A percentile compares a stretch with the other conserved stretches of the same genome.
These are phyloP conservation scores for Globisporangium splendens DNA, from an alignment of 352 stramenopile genomes.

Conservation along the genomic window DNA sequence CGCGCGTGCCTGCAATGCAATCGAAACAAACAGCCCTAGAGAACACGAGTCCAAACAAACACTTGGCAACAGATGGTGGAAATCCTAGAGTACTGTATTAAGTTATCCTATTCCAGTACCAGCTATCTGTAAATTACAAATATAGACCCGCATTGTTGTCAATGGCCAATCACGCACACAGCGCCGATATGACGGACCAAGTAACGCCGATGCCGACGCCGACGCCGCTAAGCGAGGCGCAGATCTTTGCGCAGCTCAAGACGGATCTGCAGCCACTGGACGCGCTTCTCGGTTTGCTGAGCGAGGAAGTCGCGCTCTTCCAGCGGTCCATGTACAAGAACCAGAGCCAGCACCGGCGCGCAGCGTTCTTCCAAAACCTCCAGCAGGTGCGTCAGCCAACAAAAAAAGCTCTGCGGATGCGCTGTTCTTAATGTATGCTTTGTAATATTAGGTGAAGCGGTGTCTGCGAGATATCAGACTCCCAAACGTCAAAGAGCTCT, in stretches of 20 bases:
- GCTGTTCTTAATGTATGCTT: too few species aligned
- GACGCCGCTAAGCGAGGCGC: conserved; percentile 12
- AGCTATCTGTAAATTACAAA: too few species aligned
- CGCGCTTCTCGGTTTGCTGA: conserved; percentile 31
- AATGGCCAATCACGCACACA: conserved; percentile 1
- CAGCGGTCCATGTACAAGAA: conserved; percentile 88
- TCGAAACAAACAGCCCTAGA: too few species aligned
- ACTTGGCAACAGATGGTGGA: too few species aligned
- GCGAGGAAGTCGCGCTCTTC: conserved; percentile 62
- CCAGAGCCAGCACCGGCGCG: conserved; percentile 80
- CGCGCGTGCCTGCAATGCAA: too few species aligned
- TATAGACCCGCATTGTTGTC: too few species aligned
- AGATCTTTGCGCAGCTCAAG: conserved; percentile 32
- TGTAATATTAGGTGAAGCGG: conserved; percentile 53
- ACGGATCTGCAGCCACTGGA: conserved; percentile 34
- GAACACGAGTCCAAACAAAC: too few species aligned
- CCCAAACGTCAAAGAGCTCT: conserved; percentile 28
- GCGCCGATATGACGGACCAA: conserved; percentile 15
- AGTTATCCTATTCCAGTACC: too few species aligned
- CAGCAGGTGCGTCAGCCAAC: conserved; percentile 41
- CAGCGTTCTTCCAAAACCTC: conserved; percentile 79
- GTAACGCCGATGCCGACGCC: neutral
- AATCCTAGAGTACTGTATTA: too few species aligned
- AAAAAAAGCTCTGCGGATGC: too few species aligned
- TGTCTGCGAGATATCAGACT: conserved; percentile 46